Evolutionary conservation across 139 green algal species (phyloP), one percentile per base, ranked within the genome.

Genomic region (Chlamydomonas applanata): DNA sequence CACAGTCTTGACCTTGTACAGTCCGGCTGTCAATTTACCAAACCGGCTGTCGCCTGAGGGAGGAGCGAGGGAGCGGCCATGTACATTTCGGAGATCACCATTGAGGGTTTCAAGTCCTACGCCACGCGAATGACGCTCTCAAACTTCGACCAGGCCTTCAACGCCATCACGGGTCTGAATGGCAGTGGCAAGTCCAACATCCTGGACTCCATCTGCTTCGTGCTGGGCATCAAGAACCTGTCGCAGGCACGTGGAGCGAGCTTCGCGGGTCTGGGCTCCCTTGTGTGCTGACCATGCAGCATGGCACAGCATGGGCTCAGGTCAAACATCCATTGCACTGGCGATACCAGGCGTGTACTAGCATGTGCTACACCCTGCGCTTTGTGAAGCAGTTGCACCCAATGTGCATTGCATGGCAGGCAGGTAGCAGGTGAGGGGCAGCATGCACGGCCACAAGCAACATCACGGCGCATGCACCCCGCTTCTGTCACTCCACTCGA

Each of bases 91-190:
- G 93, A 98, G 40, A 85, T 99, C n/a, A 91, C 60, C 16, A 93
- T 99, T 30, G 96, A 99, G 32, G 96, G 96, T 45, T 99, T 99
- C 88, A 99, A 99, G 83, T 98, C 93, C 0, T 99, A 99, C 69
- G 96, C 96, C 2, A 83, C 94, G 76, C 83, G 92, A 0, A 93
- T 97, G 2, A 87, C 83, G 1, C 87, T 99, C 0, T 74, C 81
- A 4, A 82, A 88, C 44, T 98, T 99, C 75, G 96, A 99, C 82
- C 80, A 76, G 2, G 84, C 90, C 40, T 99, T 99, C 88, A 99
- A 99, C 76, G 96, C 96, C 69, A 99, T 99, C 82, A 99, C 96
- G 3, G 96, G 93, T 0, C 83, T 99, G 5, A 99, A 99, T 78
- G 96, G 96, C 53, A 95, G 83, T 24, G 96, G 96, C 25, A 99